A percentile compares a stretch with the other conserved stretches of the same genome.
Evolutionary conservation across 768 basidiomycete genomes (phyloP).

Genomic region (Pisolithus sp.): DNA sequence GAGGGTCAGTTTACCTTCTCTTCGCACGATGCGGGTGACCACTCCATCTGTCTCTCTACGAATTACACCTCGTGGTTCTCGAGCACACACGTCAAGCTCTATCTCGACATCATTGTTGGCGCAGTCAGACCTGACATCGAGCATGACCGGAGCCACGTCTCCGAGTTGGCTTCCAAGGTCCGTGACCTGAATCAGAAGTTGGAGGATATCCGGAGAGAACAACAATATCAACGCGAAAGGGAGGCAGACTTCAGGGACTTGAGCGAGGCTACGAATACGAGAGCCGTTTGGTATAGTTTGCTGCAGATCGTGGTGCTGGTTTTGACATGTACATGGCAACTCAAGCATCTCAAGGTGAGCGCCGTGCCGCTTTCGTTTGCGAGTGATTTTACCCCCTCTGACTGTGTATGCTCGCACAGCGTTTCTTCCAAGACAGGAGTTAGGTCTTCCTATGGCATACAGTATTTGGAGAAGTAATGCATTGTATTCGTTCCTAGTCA

Average conservation of each 20-base stretch:
- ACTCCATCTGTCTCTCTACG: slow-evolving; percentile 92
- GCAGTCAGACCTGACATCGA: slow-evolving; percentile 81
- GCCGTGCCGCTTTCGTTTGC: not conserved
- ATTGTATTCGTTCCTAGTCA: no score
- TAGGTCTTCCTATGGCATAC: slow-evolving; percentile 13
- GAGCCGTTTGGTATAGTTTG: slow-evolving; percentile 92
- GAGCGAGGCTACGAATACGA: slow-evolving; percentile 85
- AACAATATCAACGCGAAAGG: slow-evolving; percentile 95
- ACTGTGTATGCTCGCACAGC: slow-evolving; percentile 37
- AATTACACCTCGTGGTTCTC: slow-evolving; percentile 90
- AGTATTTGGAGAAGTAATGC: not conserved
- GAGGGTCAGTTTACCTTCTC: slow-evolving; percentile 97
- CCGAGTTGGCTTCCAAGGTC: slow-evolving; percentile 73
- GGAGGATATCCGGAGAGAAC: slow-evolving; percentile 88
- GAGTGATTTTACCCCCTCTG: not conserved
- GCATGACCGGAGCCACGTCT: slow-evolving; percentile 80
- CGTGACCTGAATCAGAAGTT: slow-evolving; percentile 92
- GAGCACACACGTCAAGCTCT: slow-evolving; percentile 83
- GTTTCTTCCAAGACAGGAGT: slow-evolving; percentile 85
- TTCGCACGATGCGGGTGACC: slow-evolving; percentile 94
- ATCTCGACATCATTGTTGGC: slow-evolving; percentile 92
- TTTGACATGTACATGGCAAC: slow-evolving; percentile 86
- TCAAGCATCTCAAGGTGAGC: slow-evolving; percentile 82
- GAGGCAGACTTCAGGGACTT: slow-evolving; percentile 86
- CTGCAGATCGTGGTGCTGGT: slow-evolving; percentile 82